phyloP scores from a whole-genome alignment of 495 filamentous ascomycete genomes.

The Paragyromitra xinjiangensis region DNA sequence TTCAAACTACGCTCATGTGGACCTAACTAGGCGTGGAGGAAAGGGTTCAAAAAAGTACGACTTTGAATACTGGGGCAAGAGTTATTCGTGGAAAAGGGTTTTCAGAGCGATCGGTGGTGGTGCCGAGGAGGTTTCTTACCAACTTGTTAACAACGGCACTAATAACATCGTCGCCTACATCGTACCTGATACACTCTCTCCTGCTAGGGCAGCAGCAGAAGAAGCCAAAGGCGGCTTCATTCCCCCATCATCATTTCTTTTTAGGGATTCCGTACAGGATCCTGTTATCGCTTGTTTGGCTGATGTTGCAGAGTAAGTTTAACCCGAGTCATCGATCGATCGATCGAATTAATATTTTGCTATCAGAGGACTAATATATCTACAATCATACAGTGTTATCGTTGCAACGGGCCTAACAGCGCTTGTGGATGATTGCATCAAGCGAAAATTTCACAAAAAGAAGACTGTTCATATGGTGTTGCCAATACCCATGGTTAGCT shows the following conservation, averaged over 20 bases:
- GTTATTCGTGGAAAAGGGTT: slow-evolving; percentile 84
- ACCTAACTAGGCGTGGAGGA: slow-evolving; percentile 75
- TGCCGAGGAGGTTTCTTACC: slow-evolving; percentile 73
- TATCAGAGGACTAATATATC: slow-evolving; percentile 36
- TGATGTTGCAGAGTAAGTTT: slow-evolving; percentile 92
- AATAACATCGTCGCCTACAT: slow-evolving; percentile 79
- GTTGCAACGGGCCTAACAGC: slow-evolving; percentile 89
- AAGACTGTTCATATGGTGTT: slow-evolving; percentile 67
- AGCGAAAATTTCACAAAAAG: slow-evolving; percentile 76
- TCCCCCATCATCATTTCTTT: slow-evolving; percentile 87
- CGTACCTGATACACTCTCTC: slow-evolving; percentile 78
- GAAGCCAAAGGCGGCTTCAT: slow-evolving; percentile 86
- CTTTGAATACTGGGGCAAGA: slow-evolving; percentile 89
- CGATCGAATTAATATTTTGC: slow-evolving; percentile 26
- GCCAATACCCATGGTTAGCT: slow-evolving; percentile 66
- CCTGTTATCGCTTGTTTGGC: slow-evolving; percentile 62
- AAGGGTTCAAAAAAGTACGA: slow-evolving; percentile 81
- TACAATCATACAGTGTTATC: slow-evolving; percentile 70
- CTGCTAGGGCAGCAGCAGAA: slow-evolving; percentile 75
- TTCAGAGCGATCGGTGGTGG: slow-evolving; percentile 65
- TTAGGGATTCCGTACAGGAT: slow-evolving; percentile 68
- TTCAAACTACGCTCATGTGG: slow-evolving; percentile 95
- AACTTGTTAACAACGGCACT: slow-evolving; percentile 73
- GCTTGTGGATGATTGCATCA: slow-evolving; percentile 92
- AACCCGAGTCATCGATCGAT: slow-evolving; percentile 30